Base-by-base conservation (phyloP, 1,284 basidiomycete genomes). In the Athelia psychrophila region DNA sequence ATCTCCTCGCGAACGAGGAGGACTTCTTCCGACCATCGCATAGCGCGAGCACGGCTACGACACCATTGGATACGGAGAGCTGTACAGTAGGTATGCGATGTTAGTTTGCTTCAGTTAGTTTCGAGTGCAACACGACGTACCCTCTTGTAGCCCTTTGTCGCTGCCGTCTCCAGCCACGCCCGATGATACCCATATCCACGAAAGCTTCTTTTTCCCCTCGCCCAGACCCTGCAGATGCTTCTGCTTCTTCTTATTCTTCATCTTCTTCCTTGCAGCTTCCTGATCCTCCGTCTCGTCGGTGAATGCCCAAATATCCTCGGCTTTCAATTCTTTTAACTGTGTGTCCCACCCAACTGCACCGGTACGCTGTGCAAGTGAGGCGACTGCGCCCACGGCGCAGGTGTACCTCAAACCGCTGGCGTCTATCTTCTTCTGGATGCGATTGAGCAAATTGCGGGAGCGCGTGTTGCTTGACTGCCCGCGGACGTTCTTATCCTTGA, bases 1-100 rank as follows among this genome's bases (percentile, higher is more conserved):
- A 71, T 71, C 54, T 73, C 71, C 52, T 72, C 71, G 3, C 51
- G 40, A 0, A 73, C 47, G 5, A 73, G 55, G 1, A 61, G 36
- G 38, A 61, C 59, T 52, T 73, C 69, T 52, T 73, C 69, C 18
- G 60, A 53, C 64, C 64, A 72, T 0, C 66, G 60, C 32, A 63
- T 58, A 1, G 63, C 60, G 0, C 67, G 58, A n/a, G 70, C 64
- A 22, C 63, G 51, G 6, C 58, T 56, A 58, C 61, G 64, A 40
- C 60, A 65, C 65, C 66, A 69, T 49, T 70, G 64, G 15, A 70
- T 60, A 1, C 60, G 58, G 3, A 70, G 52, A n/a, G 59, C 66
- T 68, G 27, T 6, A 30, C 32, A n/a, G 44, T 24, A n/a, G 38
- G n/a, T 9, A 27, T 6, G 9, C 27, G n/a, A n/a, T 8, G 22